A percentile compares a stretch with the other conserved stretches of the same genome.
These are phyloP conservation scores for Solanum okadae DNA, from an alignment of 257 asterid species.

Conservation along the genomic window DNA sequence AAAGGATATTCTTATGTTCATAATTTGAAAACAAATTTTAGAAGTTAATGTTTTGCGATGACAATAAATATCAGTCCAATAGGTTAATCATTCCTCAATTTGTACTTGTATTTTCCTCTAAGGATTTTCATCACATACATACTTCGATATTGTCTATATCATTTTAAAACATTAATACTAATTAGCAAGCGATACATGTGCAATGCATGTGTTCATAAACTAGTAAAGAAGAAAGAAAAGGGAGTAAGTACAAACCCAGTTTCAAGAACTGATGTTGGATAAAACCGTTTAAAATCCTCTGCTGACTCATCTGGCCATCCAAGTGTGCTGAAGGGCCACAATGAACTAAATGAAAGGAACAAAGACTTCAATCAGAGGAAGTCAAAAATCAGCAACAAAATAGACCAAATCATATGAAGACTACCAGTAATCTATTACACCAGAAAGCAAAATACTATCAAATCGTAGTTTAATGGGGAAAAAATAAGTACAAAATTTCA, in stretches of 20 bases:
- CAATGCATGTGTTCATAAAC: background rate
- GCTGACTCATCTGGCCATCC: constrained; percentile 95
- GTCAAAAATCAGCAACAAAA: background rate
- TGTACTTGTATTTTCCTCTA: background rate
- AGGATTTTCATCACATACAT: background rate
- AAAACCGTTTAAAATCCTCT: constrained; percentile 65
- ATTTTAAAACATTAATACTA: no score
- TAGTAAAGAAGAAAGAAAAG: background rate
- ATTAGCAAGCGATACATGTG: background rate
- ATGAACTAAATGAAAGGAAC: constrained; percentile 40
- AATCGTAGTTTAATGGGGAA: background rate
- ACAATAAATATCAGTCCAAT: background rate
- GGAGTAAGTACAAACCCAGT: constrained; percentile 51
- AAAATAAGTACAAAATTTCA: background rate
- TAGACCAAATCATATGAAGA: background rate
- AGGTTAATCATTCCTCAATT: background rate
- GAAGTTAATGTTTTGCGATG: background rate
- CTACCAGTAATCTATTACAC: background rate
- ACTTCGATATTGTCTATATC: background rate
- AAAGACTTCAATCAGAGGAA: constrained; percentile 9
- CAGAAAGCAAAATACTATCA: background rate
- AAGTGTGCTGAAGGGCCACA: constrained; percentile 99
- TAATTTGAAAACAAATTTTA: background rate
- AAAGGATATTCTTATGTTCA: background rate
- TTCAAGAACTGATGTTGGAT: constrained; percentile 95